A percentile compares a stretch with the other conserved stretches of the same genome.
Conservation (phyloP, 2,329 filamentous ascomycete species). For the Fusarium duplospermum region DNA sequence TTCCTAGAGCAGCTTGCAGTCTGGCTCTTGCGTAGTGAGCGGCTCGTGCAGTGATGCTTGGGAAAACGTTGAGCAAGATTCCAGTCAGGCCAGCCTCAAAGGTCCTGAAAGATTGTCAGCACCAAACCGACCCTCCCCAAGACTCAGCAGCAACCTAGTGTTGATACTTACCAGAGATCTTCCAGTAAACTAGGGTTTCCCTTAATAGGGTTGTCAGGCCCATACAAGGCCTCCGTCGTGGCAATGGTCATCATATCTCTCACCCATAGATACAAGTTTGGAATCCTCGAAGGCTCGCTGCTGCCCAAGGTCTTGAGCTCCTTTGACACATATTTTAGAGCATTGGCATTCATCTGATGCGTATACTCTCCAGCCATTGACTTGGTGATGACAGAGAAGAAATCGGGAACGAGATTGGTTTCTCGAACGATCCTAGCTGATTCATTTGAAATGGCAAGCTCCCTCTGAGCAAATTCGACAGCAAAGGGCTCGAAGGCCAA, state of each 20-base stretch:
- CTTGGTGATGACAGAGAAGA: conserved; percentile 51
- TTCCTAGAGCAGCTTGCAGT: conserved; percentile 12
- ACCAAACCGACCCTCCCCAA: fast-evolving
- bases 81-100: conserved; percentile 18
- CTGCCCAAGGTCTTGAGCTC: conserved; percentile 42
- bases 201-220: conserved; percentile 22
- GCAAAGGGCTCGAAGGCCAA: conserved; percentile 59
- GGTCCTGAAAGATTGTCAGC: neutral
- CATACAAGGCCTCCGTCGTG: conserved; percentile 23
- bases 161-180: conserved; percentile 18
- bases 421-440: conserved; percentile 28
- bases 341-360: conserved; percentile 49
- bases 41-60: conserved; percentile 15
- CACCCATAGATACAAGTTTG: conserved; percentile 50
- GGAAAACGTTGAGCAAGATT: conserved; percentile 22
- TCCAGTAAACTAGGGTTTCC: neutral
- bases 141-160: too few relatives aligned
- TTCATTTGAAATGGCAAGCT: conserved; percentile 51
- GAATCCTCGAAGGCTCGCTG: neutral
- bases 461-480: conserved; percentile 49
- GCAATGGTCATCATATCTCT: conserved; percentile 43
- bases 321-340: conserved; percentile 49
- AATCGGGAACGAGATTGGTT: conserved; percentile 46
- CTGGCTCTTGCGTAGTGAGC: conserved; percentile 16
- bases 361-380: conserved; percentile 49